phyloP scores from a whole-genome alignment of 345 rosid genomes.

The Corchorus capsularis region DNA sequence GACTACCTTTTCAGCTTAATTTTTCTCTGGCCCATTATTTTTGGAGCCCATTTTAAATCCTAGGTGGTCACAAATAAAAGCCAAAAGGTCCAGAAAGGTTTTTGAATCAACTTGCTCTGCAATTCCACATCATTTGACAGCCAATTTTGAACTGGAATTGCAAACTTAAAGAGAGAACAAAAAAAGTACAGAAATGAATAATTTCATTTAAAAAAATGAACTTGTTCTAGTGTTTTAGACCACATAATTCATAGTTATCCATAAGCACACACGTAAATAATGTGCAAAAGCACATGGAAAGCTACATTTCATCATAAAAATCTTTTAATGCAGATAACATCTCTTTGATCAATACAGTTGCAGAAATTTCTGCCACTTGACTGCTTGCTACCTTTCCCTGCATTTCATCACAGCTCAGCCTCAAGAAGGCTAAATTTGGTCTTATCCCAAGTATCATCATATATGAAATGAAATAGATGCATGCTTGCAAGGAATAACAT shows the following conservation, averaged over 20 bases:
- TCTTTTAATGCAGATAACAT: background rate
- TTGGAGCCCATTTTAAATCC: background rate
- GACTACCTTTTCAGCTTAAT: background rate
- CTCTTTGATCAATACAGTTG: background rate
- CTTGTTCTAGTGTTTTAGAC: background rate
- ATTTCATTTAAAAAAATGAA: background rate
- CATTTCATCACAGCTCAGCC: background rate
- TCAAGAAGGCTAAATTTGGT: no score
- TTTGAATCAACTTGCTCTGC: background rate
- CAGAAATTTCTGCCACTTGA: background rate
- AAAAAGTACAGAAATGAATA: background rate
- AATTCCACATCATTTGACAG: slow-evolving; percentile 1
- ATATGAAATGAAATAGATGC: background rate
- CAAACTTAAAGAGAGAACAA: background rate
- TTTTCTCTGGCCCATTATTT: background rate
- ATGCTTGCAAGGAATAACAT: background rate
- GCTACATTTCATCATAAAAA: background rate
- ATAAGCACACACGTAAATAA: background rate
- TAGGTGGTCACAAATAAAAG: background rate
- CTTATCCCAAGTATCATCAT: background rate
- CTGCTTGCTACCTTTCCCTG: background rate
- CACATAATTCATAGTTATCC: slow-evolving; percentile 10
- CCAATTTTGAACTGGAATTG: slow-evolving; percentile 16
- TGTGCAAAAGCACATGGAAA: background rate
- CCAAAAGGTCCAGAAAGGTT: background rate